Conservation (phyloP, 306 rosid genomes). For the Abrus precatorius region DNA sequence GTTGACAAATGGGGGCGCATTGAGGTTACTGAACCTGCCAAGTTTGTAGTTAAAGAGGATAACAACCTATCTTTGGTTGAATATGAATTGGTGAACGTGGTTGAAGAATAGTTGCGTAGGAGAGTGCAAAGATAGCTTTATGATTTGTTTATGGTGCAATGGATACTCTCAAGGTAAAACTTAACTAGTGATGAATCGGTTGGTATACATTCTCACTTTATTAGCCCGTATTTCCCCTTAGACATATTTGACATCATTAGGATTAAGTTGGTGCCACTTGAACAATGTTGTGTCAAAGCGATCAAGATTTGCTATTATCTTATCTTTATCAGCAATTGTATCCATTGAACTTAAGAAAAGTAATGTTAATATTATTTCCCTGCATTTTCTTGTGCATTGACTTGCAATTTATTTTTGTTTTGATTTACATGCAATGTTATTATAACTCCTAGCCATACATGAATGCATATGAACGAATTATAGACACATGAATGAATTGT, state of each 20-base stretch:
- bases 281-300: constrained; percentile 34
- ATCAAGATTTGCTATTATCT: constrained; percentile 42
- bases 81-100: constrained; percentile 57
- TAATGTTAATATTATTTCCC: constrained; percentile 43
- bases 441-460: no score
- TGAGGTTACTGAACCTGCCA: constrained; percentile 55
- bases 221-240: constrained; percentile 45
- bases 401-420: neutral
- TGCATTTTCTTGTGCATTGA: constrained; percentile 10
- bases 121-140: constrained; percentile 24
- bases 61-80: constrained; percentile 56
- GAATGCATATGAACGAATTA: no score
- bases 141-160: constrained; percentile 33
- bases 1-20: constrained; percentile 58
- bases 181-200: constrained; percentile 45
- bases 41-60: constrained; percentile 55
- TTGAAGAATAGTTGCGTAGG: constrained; percentile 45
- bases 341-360: constrained; percentile 41
- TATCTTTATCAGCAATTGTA: constrained; percentile 46
- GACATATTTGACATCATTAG: constrained; percentile 51
- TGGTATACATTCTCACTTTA: constrained; percentile 44
- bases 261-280: constrained; percentile 37
- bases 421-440: neutral
- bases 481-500: neutral
- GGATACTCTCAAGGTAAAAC: constrained; percentile 33